Evolutionary conservation across 805 yeast genomes (phyloP).

Genomic region (Kazachstania martiniae): DNA sequence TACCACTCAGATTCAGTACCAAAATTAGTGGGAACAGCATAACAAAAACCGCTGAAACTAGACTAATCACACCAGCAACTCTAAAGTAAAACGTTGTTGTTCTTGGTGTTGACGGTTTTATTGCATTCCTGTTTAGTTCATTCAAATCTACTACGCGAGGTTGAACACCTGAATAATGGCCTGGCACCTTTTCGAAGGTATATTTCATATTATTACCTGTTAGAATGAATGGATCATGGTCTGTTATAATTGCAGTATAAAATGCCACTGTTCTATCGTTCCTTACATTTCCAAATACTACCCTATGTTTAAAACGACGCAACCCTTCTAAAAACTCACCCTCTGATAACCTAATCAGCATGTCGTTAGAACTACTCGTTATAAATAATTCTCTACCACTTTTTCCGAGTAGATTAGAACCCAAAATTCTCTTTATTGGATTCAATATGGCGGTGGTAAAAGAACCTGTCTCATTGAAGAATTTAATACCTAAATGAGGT

Average conservation of each 20-base stretch:
- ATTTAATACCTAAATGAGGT: constrained; percentile 58
- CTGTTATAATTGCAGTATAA: constrained; percentile 69
- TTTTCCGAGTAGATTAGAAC: constrained; percentile 47
- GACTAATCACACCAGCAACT: background rate
- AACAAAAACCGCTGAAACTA: constrained; percentile 1
- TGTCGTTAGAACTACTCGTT: constrained; percentile 29
- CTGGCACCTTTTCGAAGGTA: constrained; percentile 33
- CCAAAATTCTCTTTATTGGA: constrained; percentile 34
- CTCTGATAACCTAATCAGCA: constrained; percentile 33
- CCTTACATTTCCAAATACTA: constrained; percentile 60
- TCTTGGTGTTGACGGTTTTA: background rate
- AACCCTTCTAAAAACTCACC: constrained; percentile 46
- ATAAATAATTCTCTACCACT: constrained; percentile 72
- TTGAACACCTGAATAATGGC: constrained; percentile 8
- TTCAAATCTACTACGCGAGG: constrained; percentile 23
- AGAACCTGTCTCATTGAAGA: constrained; percentile 31
- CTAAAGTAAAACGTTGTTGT: background rate
- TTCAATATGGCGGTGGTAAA: constrained; percentile 12
- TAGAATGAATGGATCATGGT: constrained; percentile 63
- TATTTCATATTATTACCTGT: constrained; percentile 38
- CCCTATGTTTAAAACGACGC: constrained; percentile 41
- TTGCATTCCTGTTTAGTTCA: constrained; percentile 7
- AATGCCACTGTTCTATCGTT: constrained; percentile 85
- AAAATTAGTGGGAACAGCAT: constrained; percentile 20
- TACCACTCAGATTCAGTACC: constrained; percentile 19